Conservation (phyloP, 2,329 filamentous ascomycete species). For the Helicocarpus griseus region DNA sequence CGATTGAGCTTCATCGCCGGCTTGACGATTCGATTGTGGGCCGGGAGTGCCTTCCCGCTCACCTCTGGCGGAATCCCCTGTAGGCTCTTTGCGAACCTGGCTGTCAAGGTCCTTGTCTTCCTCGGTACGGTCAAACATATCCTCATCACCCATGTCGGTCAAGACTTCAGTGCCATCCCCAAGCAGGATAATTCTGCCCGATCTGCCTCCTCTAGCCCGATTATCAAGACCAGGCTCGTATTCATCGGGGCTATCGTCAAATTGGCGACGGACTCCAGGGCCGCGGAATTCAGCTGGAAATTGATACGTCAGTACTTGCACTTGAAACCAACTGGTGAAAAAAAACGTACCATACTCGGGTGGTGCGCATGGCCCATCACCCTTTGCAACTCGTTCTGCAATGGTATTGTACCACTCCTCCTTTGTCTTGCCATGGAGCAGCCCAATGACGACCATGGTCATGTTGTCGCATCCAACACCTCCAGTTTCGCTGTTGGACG, state of each 20-base stretch:
- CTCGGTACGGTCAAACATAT: slow-evolving; percentile 90
- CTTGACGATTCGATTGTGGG: slow-evolving; percentile 31
- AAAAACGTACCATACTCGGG: slow-evolving; percentile 93
- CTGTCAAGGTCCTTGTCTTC: slow-evolving; percentile 75
- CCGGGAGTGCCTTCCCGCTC: slow-evolving; percentile 44
- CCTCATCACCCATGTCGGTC: slow-evolving; percentile 78
- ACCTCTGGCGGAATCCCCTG: slow-evolving; percentile 27
- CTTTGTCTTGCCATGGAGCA: slow-evolving; percentile 85
- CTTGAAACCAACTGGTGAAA: slow-evolving; percentile 22
- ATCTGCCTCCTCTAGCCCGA: slow-evolving; percentile 55
- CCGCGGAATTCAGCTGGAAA: slow-evolving; percentile 71
- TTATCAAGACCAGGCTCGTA: slow-evolving; percentile 42
- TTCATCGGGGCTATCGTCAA: slow-evolving; percentile 61
- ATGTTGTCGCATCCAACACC: slow-evolving; percentile 99
- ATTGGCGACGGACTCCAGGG: slow-evolving; percentile 71
- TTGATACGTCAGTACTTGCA: slow-evolving; percentile 15
- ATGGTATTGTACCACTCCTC: slow-evolving; percentile 98
- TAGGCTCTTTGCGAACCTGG: slow-evolving; percentile 60
- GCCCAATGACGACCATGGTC: slow-evolving; percentile 88
- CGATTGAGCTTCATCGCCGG: background rate
- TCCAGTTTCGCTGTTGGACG: slow-evolving; percentile 94
- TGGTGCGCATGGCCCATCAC: slow-evolving; percentile 95
- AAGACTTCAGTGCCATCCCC: slow-evolving; percentile 90
- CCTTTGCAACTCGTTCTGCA: slow-evolving; percentile 84
- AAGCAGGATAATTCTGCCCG: slow-evolving; percentile 82